Evolutionary conservation across 305 asterid genomes (phyloP).

Genomic region (Fraxinus baroniana): DNA sequence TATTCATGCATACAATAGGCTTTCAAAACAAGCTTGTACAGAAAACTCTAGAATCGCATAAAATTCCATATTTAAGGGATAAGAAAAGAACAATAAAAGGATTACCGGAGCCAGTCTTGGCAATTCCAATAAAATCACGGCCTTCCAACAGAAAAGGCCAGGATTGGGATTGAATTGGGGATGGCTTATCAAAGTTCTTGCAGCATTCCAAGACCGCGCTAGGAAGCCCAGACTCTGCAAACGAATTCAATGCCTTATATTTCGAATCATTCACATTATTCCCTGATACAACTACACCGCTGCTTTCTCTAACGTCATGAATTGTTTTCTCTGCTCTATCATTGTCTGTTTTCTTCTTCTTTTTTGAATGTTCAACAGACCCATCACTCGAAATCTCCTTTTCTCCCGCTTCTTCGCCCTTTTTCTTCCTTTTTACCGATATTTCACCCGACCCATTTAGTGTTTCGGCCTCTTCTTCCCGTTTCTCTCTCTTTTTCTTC

Average conservation of each 20-base stretch:
- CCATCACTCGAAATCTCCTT: constrained; percentile 28
- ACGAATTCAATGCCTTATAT: constrained; percentile 61
- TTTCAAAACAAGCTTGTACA: not conserved
- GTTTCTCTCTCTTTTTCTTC: constrained; percentile 33
- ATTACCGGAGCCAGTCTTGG: constrained; percentile 92
- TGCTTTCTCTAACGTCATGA: constrained; percentile 46
- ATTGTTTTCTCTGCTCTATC: constrained; percentile 13
- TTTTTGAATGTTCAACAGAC: constrained; percentile 20
- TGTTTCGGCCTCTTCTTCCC: constrained; percentile 20
- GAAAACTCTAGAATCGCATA: not conserved
- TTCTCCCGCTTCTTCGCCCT: constrained; percentile 19
- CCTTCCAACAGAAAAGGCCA: constrained; percentile 93
- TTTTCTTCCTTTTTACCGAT: constrained; percentile 35
- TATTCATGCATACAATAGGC: constrained; percentile 31
- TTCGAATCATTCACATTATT: constrained; percentile 58
- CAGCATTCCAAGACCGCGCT: constrained; percentile 71
- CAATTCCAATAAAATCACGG: constrained; percentile 94
- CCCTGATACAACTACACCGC: constrained; percentile 75
- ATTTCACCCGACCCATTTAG: constrained; percentile 24
- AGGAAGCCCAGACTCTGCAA: constrained; percentile 67
- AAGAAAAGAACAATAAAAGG: not conserved
- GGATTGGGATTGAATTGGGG: constrained; percentile 90
- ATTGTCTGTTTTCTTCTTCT: constrained; percentile 25
- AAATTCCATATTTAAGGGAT: not conserved
- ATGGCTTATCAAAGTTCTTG: constrained; percentile 77